A percentile compares a stretch with the other conserved stretches of the same genome.
Conservation (phyloP, 164 flowering plant species). For the Brasenia schreberi region DNA sequence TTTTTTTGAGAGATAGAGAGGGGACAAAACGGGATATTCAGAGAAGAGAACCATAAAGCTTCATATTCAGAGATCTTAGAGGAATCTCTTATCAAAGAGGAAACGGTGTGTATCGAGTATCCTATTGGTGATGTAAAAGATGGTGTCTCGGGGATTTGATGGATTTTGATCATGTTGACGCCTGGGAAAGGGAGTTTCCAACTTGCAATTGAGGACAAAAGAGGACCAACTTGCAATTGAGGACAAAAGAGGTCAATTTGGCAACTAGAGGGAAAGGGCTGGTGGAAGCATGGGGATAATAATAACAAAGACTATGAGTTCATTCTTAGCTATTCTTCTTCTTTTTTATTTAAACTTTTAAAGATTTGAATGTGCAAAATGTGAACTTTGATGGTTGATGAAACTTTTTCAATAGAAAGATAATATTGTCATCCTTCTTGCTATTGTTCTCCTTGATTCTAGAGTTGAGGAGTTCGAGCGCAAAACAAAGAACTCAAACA, state of each 20-base stretch:
- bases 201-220: not conserved
- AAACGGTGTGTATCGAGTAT: too few relatives aligned
- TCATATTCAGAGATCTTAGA: not conserved
- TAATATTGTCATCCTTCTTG: too few relatives aligned
- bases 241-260: not conserved
- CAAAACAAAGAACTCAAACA: too few relatives aligned
- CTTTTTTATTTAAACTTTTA: too few relatives aligned
- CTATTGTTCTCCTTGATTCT: too few relatives aligned
- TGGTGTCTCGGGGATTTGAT: not conserved
- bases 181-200: not conserved
- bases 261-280: not conserved
- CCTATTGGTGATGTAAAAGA: not conserved
- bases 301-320: not conserved
- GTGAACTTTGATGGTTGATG: too few relatives aligned
- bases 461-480: too few relatives aligned
- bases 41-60: not conserved
- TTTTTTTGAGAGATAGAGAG: not conserved
- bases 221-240: too few relatives aligned
- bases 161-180: not conserved
- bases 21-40: not conserved
- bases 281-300: not conserved
- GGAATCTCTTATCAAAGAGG: not conserved
- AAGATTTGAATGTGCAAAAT: too few relatives aligned
- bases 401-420: too few relatives aligned
- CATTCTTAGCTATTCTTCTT: too few relatives aligned